Percentiles rank a stretch among this genome's conserved stretches.
Evolutionary conservation across 441 rosid species (phyloP).

Genomic region (Erysimum cheiri): DNA sequence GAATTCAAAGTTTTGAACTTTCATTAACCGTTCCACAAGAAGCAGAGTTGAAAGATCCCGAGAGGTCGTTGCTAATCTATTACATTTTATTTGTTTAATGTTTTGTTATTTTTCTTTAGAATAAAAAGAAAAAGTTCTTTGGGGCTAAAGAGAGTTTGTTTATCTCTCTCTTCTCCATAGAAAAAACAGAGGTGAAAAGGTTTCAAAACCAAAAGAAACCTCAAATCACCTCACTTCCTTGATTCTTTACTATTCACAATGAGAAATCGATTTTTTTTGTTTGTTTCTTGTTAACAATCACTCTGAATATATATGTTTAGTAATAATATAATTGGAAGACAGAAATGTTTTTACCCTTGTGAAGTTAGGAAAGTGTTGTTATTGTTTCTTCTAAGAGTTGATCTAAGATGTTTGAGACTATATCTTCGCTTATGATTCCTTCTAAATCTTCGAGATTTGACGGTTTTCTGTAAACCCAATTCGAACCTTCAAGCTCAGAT

Average conservation of each 20-base stretch:
- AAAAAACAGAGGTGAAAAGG: constrained; percentile 40
- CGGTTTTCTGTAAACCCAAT: constrained; percentile 42
- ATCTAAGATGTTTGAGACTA: constrained; percentile 54
- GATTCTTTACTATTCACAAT: constrained; percentile 37
- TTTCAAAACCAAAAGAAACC: constrained; percentile 38
- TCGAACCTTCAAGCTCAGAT: constrained; percentile 43
- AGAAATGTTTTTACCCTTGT: constrained; percentile 33
- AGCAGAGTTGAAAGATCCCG: constrained; percentile 12
- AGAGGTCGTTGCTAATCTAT: constrained; percentile 44
- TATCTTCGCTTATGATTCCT: constrained; percentile 49
- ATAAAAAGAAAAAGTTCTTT: constrained; percentile 26
- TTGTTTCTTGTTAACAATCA: not conserved
- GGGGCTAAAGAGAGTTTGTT: constrained; percentile 31
- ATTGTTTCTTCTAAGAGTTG: constrained; percentile 61
- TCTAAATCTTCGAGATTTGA: constrained; percentile 47
- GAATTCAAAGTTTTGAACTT: constrained; percentile 38
- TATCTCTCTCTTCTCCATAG: constrained; percentile 39
- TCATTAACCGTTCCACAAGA: constrained; percentile 30
- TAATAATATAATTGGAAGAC: constrained; percentile 14
- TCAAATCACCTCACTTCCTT: constrained; percentile 36
- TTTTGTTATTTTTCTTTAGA: constrained; percentile 47
- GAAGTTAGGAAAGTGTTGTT: constrained; percentile 38
- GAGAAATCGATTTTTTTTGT: constrained; percentile 24
- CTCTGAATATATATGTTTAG: constrained; percentile 19
- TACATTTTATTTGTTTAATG: constrained; percentile 52